phyloP scores from a whole-genome alignment of 1,284 basidiomycete species.

The Violaceomyces palustris region DNA sequence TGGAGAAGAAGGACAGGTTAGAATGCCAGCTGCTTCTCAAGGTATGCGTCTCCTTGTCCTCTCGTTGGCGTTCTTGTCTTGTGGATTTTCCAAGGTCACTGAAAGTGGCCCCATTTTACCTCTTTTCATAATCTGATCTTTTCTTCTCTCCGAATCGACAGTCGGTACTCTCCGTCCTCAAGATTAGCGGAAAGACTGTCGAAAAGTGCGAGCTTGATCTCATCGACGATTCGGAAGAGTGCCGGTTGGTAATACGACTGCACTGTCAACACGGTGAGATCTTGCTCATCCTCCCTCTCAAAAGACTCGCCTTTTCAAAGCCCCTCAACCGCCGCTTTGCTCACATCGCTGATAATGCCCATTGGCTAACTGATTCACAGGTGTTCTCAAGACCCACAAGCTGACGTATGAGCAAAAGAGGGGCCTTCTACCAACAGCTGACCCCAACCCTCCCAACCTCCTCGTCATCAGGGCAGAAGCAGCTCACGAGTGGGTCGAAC shows the following conservation, averaged over 20 bases:
- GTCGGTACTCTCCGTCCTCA: slow-evolving; percentile 31
- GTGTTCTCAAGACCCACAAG: slow-evolving; percentile 34
- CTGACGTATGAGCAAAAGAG: slow-evolving; percentile 37
- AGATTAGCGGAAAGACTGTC: slow-evolving; percentile 17
- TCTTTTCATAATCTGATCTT: background rate
- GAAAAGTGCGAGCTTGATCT: slow-evolving; percentile 24
- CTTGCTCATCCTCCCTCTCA: background rate
- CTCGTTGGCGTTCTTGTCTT: background rate
- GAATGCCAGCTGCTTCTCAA: slow-evolving; percentile 39
- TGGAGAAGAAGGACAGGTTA: slow-evolving; percentile 7
- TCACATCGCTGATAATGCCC: background rate
- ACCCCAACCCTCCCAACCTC: slow-evolving; percentile 17
- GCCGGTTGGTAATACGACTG: slow-evolving; percentile 20
- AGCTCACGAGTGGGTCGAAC: slow-evolving; percentile 35
- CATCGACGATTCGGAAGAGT: slow-evolving; percentile 2
- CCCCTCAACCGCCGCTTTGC: background rate
- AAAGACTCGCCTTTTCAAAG: too few species aligned
- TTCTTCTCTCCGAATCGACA: background rate
- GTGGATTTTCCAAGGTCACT: background rate
- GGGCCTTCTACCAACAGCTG: slow-evolving; percentile 25
- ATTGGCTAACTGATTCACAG: background rate
- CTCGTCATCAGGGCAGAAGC: slow-evolving; percentile 4
- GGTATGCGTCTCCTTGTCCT: slow-evolving; percentile 1
- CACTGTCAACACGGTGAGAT: slow-evolving; percentile 17
- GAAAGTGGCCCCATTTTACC: background rate